Percentiles rank a stretch among this genome's conserved stretches.
Evolutionary conservation across 2,329 filamentous ascomycete genomes (phyloP).

Genomic region (Fusarium cyanostomum): DNA sequence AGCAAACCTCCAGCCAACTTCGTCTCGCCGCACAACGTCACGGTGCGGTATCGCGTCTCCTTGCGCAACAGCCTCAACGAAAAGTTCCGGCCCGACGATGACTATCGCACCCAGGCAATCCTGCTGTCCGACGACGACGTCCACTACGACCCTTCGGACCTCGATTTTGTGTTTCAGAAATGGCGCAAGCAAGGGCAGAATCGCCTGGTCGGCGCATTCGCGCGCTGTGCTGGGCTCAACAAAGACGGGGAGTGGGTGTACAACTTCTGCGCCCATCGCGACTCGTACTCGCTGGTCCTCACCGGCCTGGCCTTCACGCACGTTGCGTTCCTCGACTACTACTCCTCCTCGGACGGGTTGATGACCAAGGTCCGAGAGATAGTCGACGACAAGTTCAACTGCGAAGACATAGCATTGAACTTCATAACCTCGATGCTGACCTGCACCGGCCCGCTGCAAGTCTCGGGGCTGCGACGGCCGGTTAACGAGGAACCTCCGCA

Average conservation of each 20-base stretch:
- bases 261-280: slow-evolving; percentile 40
- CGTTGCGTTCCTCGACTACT: slow-evolving; percentile 49
- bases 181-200: slow-evolving; percentile 48
- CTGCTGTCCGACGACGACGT: slow-evolving; percentile 52
- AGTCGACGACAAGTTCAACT: slow-evolving; percentile 50
- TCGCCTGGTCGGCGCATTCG: slow-evolving; percentile 47
- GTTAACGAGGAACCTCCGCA: slow-evolving; percentile 40
- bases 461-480: slow-evolving; percentile 41
- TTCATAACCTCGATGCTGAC: slow-evolving; percentile 47
- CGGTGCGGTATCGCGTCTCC: slow-evolving; percentile 47
- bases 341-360: slow-evolving; percentile 44
- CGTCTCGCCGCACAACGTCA: slow-evolving; percentile 39
- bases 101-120: slow-evolving; percentile 48
- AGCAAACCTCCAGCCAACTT: slow-evolving; percentile 40
- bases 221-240: slow-evolving; percentile 42
- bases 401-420: slow-evolving; percentile 53
- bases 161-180: slow-evolving; percentile 51
- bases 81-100: slow-evolving; percentile 48
- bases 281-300: slow-evolving; percentile 48
- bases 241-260: slow-evolving; percentile 43
- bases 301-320: slow-evolving; percentile 51
- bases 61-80: slow-evolving; percentile 48
- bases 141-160: slow-evolving; percentile 48
- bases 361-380: slow-evolving; percentile 45
- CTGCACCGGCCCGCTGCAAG: slow-evolving; percentile 45